Base-by-base conservation (phyloP, 2,329 filamentous ascomycete genomes). In the Seiridium cupressi region DNA sequence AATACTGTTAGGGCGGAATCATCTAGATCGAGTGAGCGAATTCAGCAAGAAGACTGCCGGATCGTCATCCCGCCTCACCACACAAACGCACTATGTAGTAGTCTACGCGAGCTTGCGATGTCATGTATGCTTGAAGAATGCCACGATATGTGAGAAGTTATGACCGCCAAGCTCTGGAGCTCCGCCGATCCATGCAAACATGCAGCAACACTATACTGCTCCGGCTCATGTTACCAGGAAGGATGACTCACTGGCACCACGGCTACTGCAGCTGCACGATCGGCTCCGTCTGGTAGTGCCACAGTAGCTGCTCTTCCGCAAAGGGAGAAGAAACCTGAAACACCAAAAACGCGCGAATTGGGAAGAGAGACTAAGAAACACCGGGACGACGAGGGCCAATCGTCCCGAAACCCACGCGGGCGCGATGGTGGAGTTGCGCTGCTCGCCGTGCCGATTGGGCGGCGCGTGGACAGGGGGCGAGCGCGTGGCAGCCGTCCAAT, bases 391-490 rank as follows among this genome's bases (percentile, higher is more conserved):
- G 36, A 51, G 53, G 54, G 56, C 61, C 61, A 63, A 63, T 63
- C 56, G 61, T 59, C 57, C 61, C 60, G 53, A 61, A 59, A 47
- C 40, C 48, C 35, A 63, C 61, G 47, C 61, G 61, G 53, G 59
- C 59, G 51, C 51, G 56, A 31, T 3, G 61, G 46, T 60, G 57
- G 60, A 46, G 55, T 18, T 31, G 48, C 11, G 36, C 42, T 4
- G 18, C 44, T 26, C 47, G 8, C 18, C 26, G 40, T 44, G 51
- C 61, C 60, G 47, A 63, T 63, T 63, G 61, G 61, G 40, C 60
- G 53, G 42, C 60, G 60, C 57, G 57, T 49, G 31, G 26, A 44
- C n/a, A 32, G 31, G 57, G 57, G 55, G 49, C 18, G 32, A 48
- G 60, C 60, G 60, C 60, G 60, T 60, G 57, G 36, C 38, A 42